Base-by-base conservation (phyloP, 768 basidiomycete genomes). In the Podaxis sp. region DNA sequence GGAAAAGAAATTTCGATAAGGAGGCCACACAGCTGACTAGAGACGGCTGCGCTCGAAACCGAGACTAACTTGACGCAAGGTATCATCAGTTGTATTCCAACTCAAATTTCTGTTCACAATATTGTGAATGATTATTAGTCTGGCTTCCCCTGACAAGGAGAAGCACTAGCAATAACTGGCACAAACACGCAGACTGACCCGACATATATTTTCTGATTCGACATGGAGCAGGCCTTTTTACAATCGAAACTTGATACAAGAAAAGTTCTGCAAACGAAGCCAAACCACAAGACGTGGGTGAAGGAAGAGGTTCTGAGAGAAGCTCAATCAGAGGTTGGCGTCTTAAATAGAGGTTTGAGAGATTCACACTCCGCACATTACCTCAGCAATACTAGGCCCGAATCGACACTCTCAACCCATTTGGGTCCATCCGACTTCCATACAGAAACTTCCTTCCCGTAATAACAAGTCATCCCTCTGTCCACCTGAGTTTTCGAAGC, bases 1-100 rank as follows among this genome's bases (percentile, higher is more conserved):
- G 74, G 18, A 25, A 63, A 55, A 59, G 76, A 66, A 75, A 74
- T 70, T 77, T 73, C 72, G 76, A 83, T 79, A 81, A 85, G 79
- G 80, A 69, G 76, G 74, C 72, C 67, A 68, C 69, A 73, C 61
- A 64, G 62, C 61, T 57, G 57, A 60, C 67, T 64, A 71, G 61
- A 63, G 67, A 66, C 60, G 62, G 70, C 66, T 66, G 63, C 68
- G 72, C 67, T 67, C 67, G 61, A 68, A 61, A 77, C 73, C 76
- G 77, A 83, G 69, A 91, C 91, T 88, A 83, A 95, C 93, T 79
- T 86, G 76, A 76, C 89, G 88, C 67, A 97, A 83, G 60, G 85
- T 84, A 44, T 96, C 94, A 85, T 96, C 94, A 74, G 86, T 95
- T 75, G 95, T 96, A 81, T 89, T 90, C 91, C 91, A 93, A 84